phyloP scores from a whole-genome alignment of 2,329 filamentous ascomycete species.

The Aspergillus puulaauensis region DNA sequence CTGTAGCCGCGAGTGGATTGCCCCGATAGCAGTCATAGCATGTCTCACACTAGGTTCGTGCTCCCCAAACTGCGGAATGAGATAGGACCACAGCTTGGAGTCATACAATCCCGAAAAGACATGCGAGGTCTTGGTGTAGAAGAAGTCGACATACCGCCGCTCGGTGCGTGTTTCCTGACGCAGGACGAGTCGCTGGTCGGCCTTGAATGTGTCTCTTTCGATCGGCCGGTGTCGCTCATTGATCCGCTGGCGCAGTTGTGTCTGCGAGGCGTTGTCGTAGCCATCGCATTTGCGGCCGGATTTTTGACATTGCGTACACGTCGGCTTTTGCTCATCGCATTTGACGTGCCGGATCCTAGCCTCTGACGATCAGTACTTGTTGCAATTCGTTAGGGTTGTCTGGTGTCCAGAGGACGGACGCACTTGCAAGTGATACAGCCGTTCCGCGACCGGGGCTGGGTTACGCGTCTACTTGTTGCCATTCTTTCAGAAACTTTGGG shows the following conservation, averaged over 20 bases:
- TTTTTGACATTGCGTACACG: conserved; percentile 54
- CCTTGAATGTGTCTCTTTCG: conserved; percentile 2
- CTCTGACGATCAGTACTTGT: not conserved
- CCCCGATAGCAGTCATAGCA: conserved; percentile 51
- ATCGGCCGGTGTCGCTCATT: not conserved
- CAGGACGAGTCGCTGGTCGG: conserved; percentile 20
- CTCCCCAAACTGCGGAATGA: conserved; percentile 49
- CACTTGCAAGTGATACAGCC: conserved; percentile 59
- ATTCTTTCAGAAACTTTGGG: not conserved
- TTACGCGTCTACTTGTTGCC: not conserved
- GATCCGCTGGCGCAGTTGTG: conserved; percentile 11
- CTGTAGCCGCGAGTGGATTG: conserved; percentile 42
- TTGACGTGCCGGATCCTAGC: conserved; percentile 56
- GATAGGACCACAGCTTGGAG: conserved; percentile 28
- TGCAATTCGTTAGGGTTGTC: not conserved
- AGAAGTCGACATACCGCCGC: conserved; percentile 41
- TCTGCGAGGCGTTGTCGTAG: conserved; percentile 38
- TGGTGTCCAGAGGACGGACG: conserved; percentile 16
- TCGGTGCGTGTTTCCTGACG: conserved; percentile 30
- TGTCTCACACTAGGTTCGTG: conserved; percentile 51
- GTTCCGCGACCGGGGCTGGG: conserved; percentile 12
- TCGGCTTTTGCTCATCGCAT: conserved; percentile 57
- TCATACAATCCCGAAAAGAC: conserved; percentile 46
- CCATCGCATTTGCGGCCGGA: conserved; percentile 60
- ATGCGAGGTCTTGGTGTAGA: conserved; percentile 41